Percentiles rank a stretch among this genome's conserved stretches.
Evolutionary conservation across 352 stramenopile genomes (phyloP).

Genomic region (Pythium volutum): DNA sequence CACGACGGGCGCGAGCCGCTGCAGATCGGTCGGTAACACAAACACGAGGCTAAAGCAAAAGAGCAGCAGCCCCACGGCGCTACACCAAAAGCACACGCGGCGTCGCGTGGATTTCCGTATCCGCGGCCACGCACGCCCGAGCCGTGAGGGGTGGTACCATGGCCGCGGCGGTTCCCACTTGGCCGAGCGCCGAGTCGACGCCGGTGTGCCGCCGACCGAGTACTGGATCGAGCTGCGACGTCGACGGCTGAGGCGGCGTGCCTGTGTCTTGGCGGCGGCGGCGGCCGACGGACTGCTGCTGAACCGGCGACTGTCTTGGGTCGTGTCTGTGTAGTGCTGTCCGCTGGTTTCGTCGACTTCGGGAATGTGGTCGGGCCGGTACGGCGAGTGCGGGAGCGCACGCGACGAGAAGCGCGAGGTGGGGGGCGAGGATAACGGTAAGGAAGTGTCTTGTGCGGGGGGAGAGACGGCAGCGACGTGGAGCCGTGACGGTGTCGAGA

Average conservation of each 20-base stretch:
- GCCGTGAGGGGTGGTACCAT: slow-evolving; percentile 24
- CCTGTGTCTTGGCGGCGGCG: slow-evolving; percentile 2
- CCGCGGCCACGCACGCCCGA: slow-evolving; percentile 8
- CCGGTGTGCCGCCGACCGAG: slow-evolving; percentile 16
- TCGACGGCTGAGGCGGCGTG: background rate
- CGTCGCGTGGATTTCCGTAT: slow-evolving; percentile 19
- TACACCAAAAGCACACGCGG: slow-evolving; percentile 33
- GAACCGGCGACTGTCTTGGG: background rate
- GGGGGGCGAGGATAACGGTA: slow-evolving; percentile 26
- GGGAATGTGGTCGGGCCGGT: slow-evolving; percentile 10
- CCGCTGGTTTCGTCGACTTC: slow-evolving; percentile 23
- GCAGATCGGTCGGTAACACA: slow-evolving; percentile 31
- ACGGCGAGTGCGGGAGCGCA: background rate
- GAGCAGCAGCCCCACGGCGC: slow-evolving; percentile 29
- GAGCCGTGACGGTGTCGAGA: slow-evolving; percentile 6
- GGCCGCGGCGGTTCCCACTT: slow-evolving; percentile 27
- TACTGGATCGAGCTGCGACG: slow-evolving; percentile 20
- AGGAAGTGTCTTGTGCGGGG: slow-evolving; percentile 23
- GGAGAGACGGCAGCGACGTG: background rate
- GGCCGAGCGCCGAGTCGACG: slow-evolving; percentile 1
- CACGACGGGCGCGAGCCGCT: slow-evolving; percentile 42
- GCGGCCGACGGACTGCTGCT: slow-evolving; percentile 8
- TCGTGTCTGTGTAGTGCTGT: background rate
- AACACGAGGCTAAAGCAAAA: slow-evolving; percentile 47
- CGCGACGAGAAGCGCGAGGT: slow-evolving; percentile 15